Evolutionary conservation across 208 protist species (phyloP).

Genomic region (Wallacemonas sp.): DNA sequence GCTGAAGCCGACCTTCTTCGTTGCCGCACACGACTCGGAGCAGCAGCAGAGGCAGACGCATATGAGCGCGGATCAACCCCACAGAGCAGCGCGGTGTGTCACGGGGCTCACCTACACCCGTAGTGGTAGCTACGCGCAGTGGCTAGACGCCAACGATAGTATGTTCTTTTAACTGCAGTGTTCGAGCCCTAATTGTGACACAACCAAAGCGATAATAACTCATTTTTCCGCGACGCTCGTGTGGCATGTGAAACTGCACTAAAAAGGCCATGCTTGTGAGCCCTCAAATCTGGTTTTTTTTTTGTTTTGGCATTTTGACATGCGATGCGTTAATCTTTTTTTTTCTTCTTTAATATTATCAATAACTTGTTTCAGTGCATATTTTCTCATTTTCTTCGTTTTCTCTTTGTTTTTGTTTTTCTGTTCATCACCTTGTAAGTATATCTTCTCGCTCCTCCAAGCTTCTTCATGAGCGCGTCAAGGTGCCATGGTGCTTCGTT

Average conservation of each 20-base stretch:
- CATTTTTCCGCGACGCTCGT: too few species aligned
- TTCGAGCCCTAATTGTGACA: too few species aligned
- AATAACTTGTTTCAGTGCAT: neutral
- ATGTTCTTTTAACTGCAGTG: neutral
- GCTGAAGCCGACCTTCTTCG: neutral
- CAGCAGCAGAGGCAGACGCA: neutral
- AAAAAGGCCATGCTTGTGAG: too few species aligned
- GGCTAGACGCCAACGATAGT: constrained; percentile 1
- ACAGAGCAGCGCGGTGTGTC: neutral
- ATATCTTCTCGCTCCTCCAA: too few species aligned
- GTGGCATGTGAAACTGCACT: too few species aligned
- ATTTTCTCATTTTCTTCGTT: neutral
- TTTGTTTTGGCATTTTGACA: too few species aligned
- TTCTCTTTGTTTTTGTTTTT: neutral
- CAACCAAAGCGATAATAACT: too few species aligned
- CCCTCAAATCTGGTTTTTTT: too few species aligned
- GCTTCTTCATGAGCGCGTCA: too few species aligned
- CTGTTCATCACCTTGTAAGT: too few species aligned
- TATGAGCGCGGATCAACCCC: too few species aligned
- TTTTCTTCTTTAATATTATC: neutral
- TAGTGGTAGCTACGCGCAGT: neutral
- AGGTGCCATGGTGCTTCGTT: too few species aligned
- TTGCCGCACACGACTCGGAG: neutral
- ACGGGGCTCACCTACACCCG: constrained; percentile 1
- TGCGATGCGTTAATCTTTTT: neutral